Percentiles rank a stretch among this genome's conserved stretches.
Conservation (phyloP, 208 protist genomes). For the Crithidia expoeki region DNA sequence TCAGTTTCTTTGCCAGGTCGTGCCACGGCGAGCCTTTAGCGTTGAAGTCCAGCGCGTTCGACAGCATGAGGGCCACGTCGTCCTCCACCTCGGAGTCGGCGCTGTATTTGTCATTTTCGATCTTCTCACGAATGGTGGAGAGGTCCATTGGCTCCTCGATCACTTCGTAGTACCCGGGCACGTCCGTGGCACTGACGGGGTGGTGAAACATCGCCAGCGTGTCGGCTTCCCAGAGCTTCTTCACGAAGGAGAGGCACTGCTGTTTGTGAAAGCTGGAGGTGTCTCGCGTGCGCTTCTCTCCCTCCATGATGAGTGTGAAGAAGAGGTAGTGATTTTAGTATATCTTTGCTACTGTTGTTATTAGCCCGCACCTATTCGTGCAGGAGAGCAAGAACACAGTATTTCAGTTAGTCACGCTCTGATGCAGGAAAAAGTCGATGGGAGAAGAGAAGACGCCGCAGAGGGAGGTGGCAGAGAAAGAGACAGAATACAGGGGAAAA, state of each 20-base stretch:
- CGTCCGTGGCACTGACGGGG: constrained; percentile 76
- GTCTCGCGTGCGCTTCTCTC: constrained; percentile 44
- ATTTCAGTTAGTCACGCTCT: not conserved
- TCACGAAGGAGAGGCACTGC: constrained; percentile 66
- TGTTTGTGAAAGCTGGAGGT: constrained; percentile 44
- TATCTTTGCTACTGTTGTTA: not conserved
- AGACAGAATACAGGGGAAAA: too few relatives aligned
- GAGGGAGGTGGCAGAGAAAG: constrained; percentile 10
- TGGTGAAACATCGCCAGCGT: constrained; percentile 88
- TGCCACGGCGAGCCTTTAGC: constrained; percentile 68
- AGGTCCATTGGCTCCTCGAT: constrained; percentile 80
- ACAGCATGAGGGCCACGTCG: constrained; percentile 85
- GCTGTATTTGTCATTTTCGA: constrained; percentile 67
- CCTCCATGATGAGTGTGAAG: constrained; percentile 6
- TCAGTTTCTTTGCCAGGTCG: constrained; percentile 61
- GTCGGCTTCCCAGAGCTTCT: constrained; percentile 78
- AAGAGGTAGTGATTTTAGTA: not conserved
- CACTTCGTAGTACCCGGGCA: constrained; percentile 79
- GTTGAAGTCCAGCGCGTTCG: constrained; percentile 90
- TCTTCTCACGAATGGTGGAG: constrained; percentile 69
- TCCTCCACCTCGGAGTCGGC: constrained; percentile 74
- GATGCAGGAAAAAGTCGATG: constrained; percentile 1
- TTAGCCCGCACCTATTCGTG: not conserved
- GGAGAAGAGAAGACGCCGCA: constrained; percentile 10
- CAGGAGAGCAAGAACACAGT: not conserved